Percentiles rank a stretch among this genome's conserved stretches.
These are phyloP conservation scores for Hibiscus tridactylites DNA, from an alignment of 345 rosid genomes.

Conservation along the genomic window DNA sequence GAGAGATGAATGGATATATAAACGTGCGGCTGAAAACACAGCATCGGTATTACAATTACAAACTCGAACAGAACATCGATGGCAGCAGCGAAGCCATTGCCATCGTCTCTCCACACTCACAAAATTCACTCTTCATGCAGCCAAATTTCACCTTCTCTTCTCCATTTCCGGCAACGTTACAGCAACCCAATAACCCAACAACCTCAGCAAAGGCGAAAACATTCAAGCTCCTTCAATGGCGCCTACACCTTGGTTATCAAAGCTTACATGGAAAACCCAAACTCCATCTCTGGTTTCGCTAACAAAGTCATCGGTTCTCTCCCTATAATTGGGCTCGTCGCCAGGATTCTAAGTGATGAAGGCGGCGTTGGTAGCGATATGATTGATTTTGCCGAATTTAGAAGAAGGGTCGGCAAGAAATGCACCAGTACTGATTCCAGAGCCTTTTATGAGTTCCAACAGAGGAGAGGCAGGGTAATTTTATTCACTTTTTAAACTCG, in stretches of 20 bases:
- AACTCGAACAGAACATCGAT: neutral
- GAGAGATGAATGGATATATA: neutral
- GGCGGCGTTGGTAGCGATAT: constrained; percentile 86
- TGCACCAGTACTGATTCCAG: constrained; percentile 63
- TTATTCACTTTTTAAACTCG: neutral
- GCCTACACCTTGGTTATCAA: constrained; percentile 25
- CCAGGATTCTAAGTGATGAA: constrained; percentile 76
- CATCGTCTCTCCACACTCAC: constrained; percentile 16
- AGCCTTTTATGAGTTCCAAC: constrained; percentile 89
- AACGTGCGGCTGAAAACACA: neutral
- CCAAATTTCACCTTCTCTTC: constrained; percentile 47
- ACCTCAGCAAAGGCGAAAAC: constrained; percentile 12
- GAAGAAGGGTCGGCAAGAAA: constrained; percentile 84
- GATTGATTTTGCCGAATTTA: constrained; percentile 87
- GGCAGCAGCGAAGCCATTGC: constrained; percentile 39
- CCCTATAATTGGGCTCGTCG: constrained; percentile 81
- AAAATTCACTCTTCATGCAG: constrained; percentile 34
- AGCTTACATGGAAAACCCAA: constrained; percentile 73
- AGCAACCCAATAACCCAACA: constrained; percentile 7
- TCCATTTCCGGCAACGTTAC: constrained; percentile 29
- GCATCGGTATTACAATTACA: neutral
- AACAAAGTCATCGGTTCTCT: constrained; percentile 78
- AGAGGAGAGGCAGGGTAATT: constrained; percentile 63
- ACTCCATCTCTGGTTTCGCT: constrained; percentile 64
- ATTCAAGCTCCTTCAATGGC: constrained; percentile 18